These are phyloP conservation scores for Scleromitrula shiraiana DNA, from an alignment of 2,329 filamentous ascomycete genomes.

Conservation along the genomic window DNA sequence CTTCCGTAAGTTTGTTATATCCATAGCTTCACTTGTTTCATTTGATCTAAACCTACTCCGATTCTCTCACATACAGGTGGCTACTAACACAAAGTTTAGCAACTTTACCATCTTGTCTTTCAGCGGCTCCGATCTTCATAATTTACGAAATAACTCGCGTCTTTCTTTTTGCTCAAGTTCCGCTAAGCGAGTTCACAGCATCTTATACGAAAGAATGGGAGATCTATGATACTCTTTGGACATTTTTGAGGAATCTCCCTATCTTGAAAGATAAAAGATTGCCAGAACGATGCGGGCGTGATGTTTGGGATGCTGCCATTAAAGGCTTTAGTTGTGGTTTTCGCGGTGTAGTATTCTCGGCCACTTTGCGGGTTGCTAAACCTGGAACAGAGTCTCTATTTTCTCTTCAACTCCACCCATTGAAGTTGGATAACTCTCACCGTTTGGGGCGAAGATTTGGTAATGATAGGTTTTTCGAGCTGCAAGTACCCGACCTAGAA, in stretches of 20 bases:
- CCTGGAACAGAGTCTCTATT: constrained; percentile 35
- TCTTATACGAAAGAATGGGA: constrained; percentile 29
- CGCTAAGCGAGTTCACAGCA: constrained; percentile 16
- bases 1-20: too few relatives aligned
- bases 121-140: constrained; percentile 14
- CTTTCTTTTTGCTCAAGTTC: constrained; percentile 21
- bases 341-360: constrained; percentile 37
- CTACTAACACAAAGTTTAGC: constrained; percentile 11
- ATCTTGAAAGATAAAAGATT: constrained; percentile 38
- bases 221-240: constrained; percentile 39
- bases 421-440: constrained; percentile 42
- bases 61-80: too few relatives aligned
- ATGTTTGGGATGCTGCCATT: constrained; percentile 36
- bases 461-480: constrained; percentile 49
- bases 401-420: constrained; percentile 38
- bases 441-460: constrained; percentile 49
- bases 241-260: constrained; percentile 32
- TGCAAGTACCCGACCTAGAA: constrained; percentile 41
- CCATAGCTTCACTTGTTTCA: not conserved
- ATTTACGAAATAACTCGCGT: constrained; percentile 28
- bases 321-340: constrained; percentile 27
- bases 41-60: not conserved
- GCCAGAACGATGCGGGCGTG: constrained; percentile 37
- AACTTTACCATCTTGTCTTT: constrained; percentile 16
- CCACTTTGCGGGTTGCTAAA: constrained; percentile 33